phyloP scores from a whole-genome alignment of 2,329 filamentous ascomycete genomes.

The Parascedosporium putredinis region DNA sequence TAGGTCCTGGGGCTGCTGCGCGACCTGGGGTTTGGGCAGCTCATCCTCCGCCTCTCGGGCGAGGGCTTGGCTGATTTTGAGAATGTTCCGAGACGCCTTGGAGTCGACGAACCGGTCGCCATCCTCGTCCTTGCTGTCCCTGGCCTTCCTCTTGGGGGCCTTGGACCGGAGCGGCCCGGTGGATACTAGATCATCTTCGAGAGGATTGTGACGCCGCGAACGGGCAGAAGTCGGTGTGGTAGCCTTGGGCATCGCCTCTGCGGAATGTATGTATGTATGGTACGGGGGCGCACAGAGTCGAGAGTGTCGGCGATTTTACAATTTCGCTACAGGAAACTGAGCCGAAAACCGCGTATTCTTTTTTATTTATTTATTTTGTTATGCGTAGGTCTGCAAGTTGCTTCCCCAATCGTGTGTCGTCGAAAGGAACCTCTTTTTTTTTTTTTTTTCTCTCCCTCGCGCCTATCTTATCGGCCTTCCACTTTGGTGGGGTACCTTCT shows the following conservation, averaged over 20 bases:
- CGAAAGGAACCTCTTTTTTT: too few species aligned
- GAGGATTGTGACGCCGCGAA: constrained; percentile 72
- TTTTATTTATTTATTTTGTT: too few species aligned
- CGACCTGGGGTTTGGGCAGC: constrained; percentile 24
- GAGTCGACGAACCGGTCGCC: constrained; percentile 72
- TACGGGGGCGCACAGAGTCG: too few species aligned
- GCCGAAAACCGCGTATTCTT: too few species aligned
- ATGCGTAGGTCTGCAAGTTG: too few species aligned
- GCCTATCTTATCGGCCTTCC: neutral
- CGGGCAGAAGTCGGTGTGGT: constrained; percentile 43
- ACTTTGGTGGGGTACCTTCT: too few species aligned
- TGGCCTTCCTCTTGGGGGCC: constrained; percentile 59
- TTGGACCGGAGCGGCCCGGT: constrained; percentile 62
- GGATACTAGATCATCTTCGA: constrained; percentile 76
- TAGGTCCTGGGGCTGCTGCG: constrained; percentile 32
- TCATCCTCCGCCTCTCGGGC: constrained; percentile 61
- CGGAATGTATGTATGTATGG: too few species aligned
- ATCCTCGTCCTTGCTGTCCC: constrained; percentile 49
- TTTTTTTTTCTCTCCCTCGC: neutral
- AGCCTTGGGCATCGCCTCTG: constrained; percentile 65
- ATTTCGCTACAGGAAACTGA: too few species aligned
- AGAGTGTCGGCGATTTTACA: neutral
- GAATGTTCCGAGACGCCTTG: constrained; percentile 77
- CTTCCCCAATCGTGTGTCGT: too few species aligned
- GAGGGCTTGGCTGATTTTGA: constrained; percentile 81